Conservation (phyloP, 2,329 filamentous ascomycete genomes). For the Sarocladium strictum region DNA sequence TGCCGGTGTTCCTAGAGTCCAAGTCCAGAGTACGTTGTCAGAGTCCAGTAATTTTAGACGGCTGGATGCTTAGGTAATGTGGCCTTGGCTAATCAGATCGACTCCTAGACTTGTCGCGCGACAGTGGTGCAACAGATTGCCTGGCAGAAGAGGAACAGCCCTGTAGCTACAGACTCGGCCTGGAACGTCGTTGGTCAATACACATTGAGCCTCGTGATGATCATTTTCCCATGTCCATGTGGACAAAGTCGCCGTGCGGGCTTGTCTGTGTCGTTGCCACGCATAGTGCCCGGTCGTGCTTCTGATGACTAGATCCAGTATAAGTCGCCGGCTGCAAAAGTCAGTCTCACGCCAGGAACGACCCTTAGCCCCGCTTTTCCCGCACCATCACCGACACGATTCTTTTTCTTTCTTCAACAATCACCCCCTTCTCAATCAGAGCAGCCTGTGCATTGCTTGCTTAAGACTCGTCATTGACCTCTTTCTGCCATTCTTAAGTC, state of each 20-base stretch:
- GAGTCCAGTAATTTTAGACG: background rate
- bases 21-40: background rate
- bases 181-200: background rate
- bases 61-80: background rate
- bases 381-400: background rate
- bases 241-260: background rate
- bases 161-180: background rate
- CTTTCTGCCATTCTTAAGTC: no score
- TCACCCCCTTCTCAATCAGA: background rate
- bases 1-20: background rate
- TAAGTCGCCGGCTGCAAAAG: background rate
- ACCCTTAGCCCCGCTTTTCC: constrained; percentile 4
- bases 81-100: background rate
- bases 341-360: background rate
- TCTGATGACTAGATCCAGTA: background rate
- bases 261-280: no score
- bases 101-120: background rate
- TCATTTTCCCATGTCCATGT: background rate
- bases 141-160: background rate
- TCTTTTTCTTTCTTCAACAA: constrained; percentile 2
- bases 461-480: background rate
- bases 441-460: background rate
- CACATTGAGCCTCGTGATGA: background rate
- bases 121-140: background rate
- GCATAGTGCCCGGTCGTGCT: no score